Evolutionary conservation across 2,329 filamentous ascomycete species (phyloP).

Genomic region (Berkeleyomyces rouxiae): DNA sequence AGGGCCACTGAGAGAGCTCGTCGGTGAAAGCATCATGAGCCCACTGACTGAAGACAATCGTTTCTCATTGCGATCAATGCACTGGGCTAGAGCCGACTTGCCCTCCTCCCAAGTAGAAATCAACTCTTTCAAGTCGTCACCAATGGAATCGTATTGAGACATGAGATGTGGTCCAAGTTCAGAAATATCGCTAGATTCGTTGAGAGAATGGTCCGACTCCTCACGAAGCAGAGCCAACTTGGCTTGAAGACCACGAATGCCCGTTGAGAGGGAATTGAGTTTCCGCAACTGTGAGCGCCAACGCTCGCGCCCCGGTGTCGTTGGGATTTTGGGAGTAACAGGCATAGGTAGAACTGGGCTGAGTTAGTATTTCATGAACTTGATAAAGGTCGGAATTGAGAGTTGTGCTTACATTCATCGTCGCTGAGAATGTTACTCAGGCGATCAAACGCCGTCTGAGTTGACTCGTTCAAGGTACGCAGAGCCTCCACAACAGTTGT

Average conservation of each 20-base stretch:
- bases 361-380: slow-evolving; percentile 8
- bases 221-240: slow-evolving; percentile 87
- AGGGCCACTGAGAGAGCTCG: slow-evolving; percentile 49
- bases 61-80: slow-evolving; percentile 67
- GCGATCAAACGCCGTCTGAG: slow-evolving; percentile 44
- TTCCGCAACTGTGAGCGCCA: slow-evolving; percentile 78
- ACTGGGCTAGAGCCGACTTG: slow-evolving; percentile 63
- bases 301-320: slow-evolving; percentile 63
- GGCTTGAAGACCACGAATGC: slow-evolving; percentile 80
- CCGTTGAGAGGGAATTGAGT: slow-evolving; percentile 73
- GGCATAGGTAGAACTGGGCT: slow-evolving; percentile 34
- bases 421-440: slow-evolving; percentile 57
- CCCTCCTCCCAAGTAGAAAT: slow-evolving; percentile 79
- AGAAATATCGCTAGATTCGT: slow-evolving; percentile 53
- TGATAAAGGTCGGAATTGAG: background rate
- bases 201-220: slow-evolving; percentile 65
- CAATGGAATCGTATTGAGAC: slow-evolving; percentile 88
- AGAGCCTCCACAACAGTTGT: slow-evolving; percentile 62
- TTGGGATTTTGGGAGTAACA: slow-evolving; percentile 39
- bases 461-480: slow-evolving; percentile 43
- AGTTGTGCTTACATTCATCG: slow-evolving; percentile 50
- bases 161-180: slow-evolving; percentile 67
- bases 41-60: slow-evolving; percentile 46
- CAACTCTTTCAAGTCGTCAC: slow-evolving; percentile 64
- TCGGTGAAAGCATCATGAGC: slow-evolving; percentile 34